These are phyloP conservation scores for Purshia tridentata DNA, from an alignment of 306 rosid species.

Conservation along the genomic window DNA sequence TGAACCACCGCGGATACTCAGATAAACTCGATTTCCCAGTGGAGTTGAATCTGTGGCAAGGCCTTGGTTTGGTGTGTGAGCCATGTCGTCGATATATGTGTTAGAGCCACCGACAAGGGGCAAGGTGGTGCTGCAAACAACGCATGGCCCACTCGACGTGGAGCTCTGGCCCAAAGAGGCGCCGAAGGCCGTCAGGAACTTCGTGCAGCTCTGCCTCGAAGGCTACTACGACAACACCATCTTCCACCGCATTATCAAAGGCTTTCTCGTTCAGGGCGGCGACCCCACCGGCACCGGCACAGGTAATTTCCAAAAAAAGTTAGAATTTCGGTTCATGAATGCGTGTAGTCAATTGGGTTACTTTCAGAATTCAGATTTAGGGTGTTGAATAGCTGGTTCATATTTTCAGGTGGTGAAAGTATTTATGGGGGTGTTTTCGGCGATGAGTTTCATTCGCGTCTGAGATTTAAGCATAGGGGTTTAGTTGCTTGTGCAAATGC, in stretches of 20 bases:
- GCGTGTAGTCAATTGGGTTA: neutral
- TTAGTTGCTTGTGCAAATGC: conserved; percentile 87
- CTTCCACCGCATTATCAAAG: conserved; percentile 86
- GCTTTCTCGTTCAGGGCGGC: conserved; percentile 78
- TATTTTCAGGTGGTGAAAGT: conserved; percentile 73
- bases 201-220: conserved; percentile 97
- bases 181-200: conserved; percentile 88
- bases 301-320: conserved; percentile 37
- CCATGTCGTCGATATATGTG: conserved; percentile 89
- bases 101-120: conserved; percentile 97
- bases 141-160: conserved; percentile 84
- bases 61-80: neutral
- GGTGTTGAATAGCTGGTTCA: neutral
- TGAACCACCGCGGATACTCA: neutral
- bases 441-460: conserved; percentile 88
- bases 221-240: conserved; percentile 71
- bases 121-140: conserved; percentile 76
- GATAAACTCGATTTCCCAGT: neutral
- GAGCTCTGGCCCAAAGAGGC: conserved; percentile 99
- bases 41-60: neutral
- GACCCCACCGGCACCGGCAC: conserved; percentile 92
- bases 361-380: neutral
- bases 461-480: conserved; percentile 90
- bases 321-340: neutral
- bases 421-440: conserved; percentile 71